phyloP scores from a whole-genome alignment of 1,284 basidiomycete species.

The Cystobasidium slooffiae region DNA sequence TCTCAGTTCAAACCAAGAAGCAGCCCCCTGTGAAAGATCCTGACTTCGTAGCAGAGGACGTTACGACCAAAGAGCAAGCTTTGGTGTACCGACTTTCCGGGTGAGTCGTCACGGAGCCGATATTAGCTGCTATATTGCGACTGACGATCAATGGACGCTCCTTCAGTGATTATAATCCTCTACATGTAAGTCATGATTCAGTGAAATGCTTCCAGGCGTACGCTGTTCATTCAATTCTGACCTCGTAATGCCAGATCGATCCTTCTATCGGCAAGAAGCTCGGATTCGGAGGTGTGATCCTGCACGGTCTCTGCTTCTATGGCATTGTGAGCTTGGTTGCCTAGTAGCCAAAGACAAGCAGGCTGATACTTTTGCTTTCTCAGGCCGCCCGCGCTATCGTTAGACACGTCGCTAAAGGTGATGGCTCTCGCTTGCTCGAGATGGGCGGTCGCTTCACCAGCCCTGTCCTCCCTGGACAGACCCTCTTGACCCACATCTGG shows the following conservation, averaged over 20 bases:
- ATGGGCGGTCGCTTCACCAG: constrained; percentile 69
- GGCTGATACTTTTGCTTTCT: constrained; percentile 53
- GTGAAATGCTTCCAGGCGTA: neutral
- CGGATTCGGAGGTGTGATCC: constrained; percentile 77
- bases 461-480: constrained; percentile 74
- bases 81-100: constrained; percentile 69
- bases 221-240: constrained; percentile 5
- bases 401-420: constrained; percentile 65
- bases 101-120: neutral
- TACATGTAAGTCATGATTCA: constrained; percentile 70
- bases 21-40: constrained; percentile 66
- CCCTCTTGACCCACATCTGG: constrained; percentile 75
- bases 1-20: constrained; percentile 67
- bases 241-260: constrained; percentile 54
- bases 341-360: neutral
- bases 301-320: constrained; percentile 68
- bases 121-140: neutral
- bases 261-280: constrained; percentile 69
- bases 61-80: constrained; percentile 75
- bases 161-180: constrained; percentile 80
- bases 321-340: constrained; percentile 29
- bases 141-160: neutral
- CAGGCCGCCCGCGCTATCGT: constrained; percentile 75
- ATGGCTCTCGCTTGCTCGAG: constrained; percentile 65
- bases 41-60: constrained; percentile 70